Evolutionary conservation across 805 yeast species (phyloP).

Genomic region (Lachancea meyersii): DNA sequence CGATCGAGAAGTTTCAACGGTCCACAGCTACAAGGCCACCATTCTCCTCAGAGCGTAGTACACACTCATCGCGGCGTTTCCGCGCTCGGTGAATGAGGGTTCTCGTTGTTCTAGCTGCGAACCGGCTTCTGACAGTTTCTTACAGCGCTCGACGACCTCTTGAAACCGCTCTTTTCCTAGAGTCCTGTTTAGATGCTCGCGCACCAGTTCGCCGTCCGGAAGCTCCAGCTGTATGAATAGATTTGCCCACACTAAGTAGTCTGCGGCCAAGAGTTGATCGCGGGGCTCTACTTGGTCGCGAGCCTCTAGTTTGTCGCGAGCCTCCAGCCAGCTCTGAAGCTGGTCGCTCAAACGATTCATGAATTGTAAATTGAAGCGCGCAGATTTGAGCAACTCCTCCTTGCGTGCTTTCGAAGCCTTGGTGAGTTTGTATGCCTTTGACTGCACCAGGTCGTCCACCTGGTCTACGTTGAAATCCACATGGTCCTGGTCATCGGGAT

Average conservation of each 20-base stretch:
- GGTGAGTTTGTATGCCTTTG: constrained; percentile 25
- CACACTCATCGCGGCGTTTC: constrained; percentile 25
- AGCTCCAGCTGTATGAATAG: constrained; percentile 21
- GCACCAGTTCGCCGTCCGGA: constrained; percentile 21
- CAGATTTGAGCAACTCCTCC: constrained; percentile 18
- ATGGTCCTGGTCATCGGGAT: constrained; percentile 18
- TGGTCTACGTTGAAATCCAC: constrained; percentile 4
- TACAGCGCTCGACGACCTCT: constrained; percentile 7
- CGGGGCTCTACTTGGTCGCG: too few species aligned
- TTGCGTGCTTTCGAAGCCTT: constrained; percentile 19
- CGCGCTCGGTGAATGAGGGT: constrained; percentile 26
- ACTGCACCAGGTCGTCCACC: constrained; percentile 24
- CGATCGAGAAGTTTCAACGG: too few species aligned
- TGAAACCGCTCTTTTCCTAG: constrained; percentile 13
- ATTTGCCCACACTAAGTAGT: constrained; percentile 24
- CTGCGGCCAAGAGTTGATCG: constrained; percentile 16
- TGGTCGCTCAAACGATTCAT: constrained; percentile 14
- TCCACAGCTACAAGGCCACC: constrained; percentile 1
- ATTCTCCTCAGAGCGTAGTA: constrained; percentile 11
- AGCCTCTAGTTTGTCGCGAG: constrained; percentile 9
- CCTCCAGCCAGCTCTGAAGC: constrained; percentile 20
- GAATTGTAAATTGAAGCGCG: constrained; percentile 20
- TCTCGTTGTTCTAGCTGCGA: constrained; percentile 12
- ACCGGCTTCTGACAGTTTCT: constrained; percentile 7
- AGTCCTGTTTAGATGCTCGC: constrained; percentile 12